These are phyloP conservation scores for Zymoseptoria crescenta DNA, from an alignment of 2,329 filamentous ascomycete species.

Conservation along the genomic window DNA sequence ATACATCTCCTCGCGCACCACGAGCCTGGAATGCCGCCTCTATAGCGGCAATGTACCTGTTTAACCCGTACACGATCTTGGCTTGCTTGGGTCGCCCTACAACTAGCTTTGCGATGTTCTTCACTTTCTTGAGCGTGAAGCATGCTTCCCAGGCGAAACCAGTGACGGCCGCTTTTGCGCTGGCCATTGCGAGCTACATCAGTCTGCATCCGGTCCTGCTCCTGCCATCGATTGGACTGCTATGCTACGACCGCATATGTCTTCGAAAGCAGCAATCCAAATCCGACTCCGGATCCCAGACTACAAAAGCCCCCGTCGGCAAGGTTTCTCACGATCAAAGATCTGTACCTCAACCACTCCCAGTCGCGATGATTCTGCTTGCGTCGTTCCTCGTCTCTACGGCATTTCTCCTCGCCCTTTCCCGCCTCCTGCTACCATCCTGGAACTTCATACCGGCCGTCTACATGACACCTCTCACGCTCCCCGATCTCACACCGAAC, in stretches of 20 bases:
- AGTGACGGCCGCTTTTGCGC: slow-evolving; percentile 69
- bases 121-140: slow-evolving; percentile 74
- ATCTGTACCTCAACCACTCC: slow-evolving; percentile 12
- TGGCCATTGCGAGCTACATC: slow-evolving; percentile 82
- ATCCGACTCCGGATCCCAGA: neutral
- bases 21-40: slow-evolving; percentile 67
- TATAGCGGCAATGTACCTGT: slow-evolving; percentile 77
- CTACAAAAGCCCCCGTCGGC: neutral
- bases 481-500: slow-evolving; percentile 90
- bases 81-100: slow-evolving; percentile 87
- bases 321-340: slow-evolving; percentile 17
- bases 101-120: slow-evolving; percentile 78
- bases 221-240: slow-evolving; percentile 69
- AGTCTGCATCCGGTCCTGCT: slow-evolving; percentile 87
- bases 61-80: slow-evolving; percentile 89
- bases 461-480: slow-evolving; percentile 83
- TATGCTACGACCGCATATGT: slow-evolving; percentile 59
- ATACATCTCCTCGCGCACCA: slow-evolving; percentile 67
- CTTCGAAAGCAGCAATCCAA: slow-evolving; percentile 5
- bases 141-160: slow-evolving; percentile 67
- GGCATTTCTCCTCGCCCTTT: slow-evolving; percentile 60
- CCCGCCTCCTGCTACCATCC: slow-evolving; percentile 65
- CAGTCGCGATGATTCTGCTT: slow-evolving; percentile 44
- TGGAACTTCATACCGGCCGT: slow-evolving; percentile 85
- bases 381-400: slow-evolving; percentile 48